Conservation (phyloP, 306 rosid species). For the Trifolium subterraneum region DNA sequence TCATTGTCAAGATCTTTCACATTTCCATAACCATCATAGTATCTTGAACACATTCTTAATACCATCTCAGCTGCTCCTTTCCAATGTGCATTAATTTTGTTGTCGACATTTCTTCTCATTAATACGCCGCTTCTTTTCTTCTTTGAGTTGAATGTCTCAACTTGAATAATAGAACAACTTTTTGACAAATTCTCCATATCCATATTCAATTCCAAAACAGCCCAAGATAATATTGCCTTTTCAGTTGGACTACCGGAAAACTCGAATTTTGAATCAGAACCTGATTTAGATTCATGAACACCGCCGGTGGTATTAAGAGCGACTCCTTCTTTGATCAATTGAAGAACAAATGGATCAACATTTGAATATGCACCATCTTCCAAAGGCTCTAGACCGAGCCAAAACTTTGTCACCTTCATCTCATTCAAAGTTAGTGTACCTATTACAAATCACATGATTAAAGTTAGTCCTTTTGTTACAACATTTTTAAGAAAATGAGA, state of each 20-base stretch:
- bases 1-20: conserved; percentile 40
- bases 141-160: conserved; percentile 48
- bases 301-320: not conserved
- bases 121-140: conserved; percentile 45
- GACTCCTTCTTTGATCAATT: conserved; percentile 1
- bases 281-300: not conserved
- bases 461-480: too few species aligned
- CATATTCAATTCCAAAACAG: conserved; percentile 43
- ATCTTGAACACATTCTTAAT: conserved; percentile 43
- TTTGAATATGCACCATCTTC: not conserved
- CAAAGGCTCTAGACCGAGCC: conserved; percentile 12
- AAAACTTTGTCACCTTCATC: conserved; percentile 49
- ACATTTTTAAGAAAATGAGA: too few species aligned
- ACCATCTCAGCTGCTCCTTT: conserved; percentile 52
- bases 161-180: conserved; percentile 37
- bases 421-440: conserved; percentile 50
- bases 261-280: conserved; percentile 21
- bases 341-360: conserved; percentile 8
- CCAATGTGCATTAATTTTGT: conserved; percentile 40
- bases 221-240: conserved; percentile 46
- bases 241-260: conserved; percentile 49
- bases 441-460: not conserved
- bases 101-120: conserved; percentile 35
- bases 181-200: conserved; percentile 35
- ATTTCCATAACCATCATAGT: conserved; percentile 39